Base-by-base conservation (phyloP, 352 stramenopile genomes). In the Phytophthora chlamydospora region DNA sequence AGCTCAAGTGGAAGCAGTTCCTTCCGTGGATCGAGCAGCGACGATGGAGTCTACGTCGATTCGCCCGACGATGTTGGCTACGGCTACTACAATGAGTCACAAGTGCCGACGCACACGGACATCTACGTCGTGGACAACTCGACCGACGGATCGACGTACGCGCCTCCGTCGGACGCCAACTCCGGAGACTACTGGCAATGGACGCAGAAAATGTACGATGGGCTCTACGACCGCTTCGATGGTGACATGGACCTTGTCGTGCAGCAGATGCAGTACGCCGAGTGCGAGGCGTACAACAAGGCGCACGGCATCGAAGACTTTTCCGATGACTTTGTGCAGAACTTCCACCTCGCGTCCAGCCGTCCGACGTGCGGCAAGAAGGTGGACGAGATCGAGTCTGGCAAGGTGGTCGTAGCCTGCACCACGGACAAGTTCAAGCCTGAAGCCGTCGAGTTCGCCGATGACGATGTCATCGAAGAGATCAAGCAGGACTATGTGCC, bases 131-230 rank as follows among this genome's bases (percentile, higher is more conserved):
- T 53, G 41, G 44, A 66, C 42, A 63, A 55, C 21, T 58, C 60
- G 11, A 63, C 52, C 24, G 40, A 63, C 14, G 32, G 16, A 17
- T 61, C 58, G 16, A 61, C 53, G 36, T 40, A 53, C 36, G 60
- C 66, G 19, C 66, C 55, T 1, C 35, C 55, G 46, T 60, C 59
- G 9, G 56, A 73, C 27, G 77, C 71, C 40, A 83, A 73, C 31
- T 71, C 61, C 6, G 77, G 77, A 17, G 51, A 67, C 42, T 87
- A 87, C 59, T 87, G 77, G 77, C 43, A 70, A 21, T 87, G 77
- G 77, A 58, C 78, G 19, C 39, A 78, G 51, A 72, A 59, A 12
- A 75, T 68, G 10, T 87, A 85, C 59, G 56, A 80, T 10, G 75
- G 75, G 3, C 66, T 87, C 4, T 75, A 75, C 44, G 52, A 64